Evolutionary conservation across 139 green algal species (phyloP).

Genomic region (Asterochloris erici): DNA sequence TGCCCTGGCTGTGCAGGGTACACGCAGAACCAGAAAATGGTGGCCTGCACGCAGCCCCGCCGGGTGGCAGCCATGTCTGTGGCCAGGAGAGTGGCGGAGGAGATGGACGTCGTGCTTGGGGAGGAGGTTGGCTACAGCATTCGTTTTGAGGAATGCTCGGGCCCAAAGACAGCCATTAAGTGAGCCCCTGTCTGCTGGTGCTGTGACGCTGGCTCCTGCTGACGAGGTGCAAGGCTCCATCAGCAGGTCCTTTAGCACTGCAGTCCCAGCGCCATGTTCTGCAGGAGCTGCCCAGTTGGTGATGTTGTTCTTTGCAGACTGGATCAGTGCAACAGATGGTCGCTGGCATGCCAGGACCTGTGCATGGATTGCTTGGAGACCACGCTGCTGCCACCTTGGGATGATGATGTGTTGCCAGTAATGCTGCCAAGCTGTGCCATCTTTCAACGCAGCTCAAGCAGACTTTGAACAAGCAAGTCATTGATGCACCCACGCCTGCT

Average conservation of each 20-base stretch:
- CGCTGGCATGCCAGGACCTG: too few relatives aligned
- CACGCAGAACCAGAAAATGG: constrained; percentile 57
- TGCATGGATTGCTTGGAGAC: too few relatives aligned
- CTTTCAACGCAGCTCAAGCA: too few relatives aligned
- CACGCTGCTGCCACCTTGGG: not conserved
- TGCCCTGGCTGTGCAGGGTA: constrained; percentile 49
- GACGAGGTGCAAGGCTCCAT: not conserved
- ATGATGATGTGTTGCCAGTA: not conserved
- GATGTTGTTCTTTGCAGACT: not conserved
- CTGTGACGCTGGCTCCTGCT: not conserved
- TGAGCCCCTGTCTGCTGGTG: constrained; percentile 23
- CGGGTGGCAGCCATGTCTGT: constrained; percentile 86
- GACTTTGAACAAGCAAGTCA: too few relatives aligned
- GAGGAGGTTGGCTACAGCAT: constrained; percentile 89
- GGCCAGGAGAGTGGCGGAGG: constrained; percentile 84
- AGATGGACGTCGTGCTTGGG: constrained; percentile 78
- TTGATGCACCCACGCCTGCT: not conserved
- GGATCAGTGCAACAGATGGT: too few relatives aligned
- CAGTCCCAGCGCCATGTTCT: not conserved
- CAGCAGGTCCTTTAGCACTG: not conserved
- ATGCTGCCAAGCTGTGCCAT: too few relatives aligned
- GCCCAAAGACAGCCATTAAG: constrained; percentile 75
- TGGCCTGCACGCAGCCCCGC: constrained; percentile 87
- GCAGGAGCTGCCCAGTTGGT: not conserved
- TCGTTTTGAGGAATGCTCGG: constrained; percentile 80